Conservation (phyloP, 805 yeast species). For the Yamadazyma endophytica region DNA sequence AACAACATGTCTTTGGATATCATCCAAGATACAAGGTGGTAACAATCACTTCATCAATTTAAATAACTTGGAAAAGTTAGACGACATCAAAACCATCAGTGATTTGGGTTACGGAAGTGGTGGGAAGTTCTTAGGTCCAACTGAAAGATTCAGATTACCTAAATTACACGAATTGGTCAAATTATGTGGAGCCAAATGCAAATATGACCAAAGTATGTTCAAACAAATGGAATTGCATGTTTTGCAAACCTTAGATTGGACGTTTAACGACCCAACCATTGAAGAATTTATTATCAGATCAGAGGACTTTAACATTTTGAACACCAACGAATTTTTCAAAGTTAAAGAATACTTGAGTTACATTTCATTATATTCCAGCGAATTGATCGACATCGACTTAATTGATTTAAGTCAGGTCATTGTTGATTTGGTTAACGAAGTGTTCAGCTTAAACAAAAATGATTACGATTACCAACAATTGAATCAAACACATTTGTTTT, state of each 20-base stretch:
- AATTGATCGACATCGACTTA: constrained; percentile 33
- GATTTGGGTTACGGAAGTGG: constrained; percentile 47
- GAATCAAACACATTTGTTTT: constrained; percentile 9
- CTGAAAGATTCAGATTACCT: constrained; percentile 72
- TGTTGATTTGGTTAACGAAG: constrained; percentile 28
- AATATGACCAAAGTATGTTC: constrained; percentile 43
- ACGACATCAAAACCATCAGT: constrained; percentile 25
- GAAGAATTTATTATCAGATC: constrained; percentile 32
- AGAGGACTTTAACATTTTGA: constrained; percentile 30
- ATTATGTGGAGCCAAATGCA: constrained; percentile 61
- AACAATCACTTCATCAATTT: constrained; percentile 61
- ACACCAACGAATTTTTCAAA: constrained; percentile 33
- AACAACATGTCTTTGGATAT: constrained; percentile 89
- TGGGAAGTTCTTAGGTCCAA: constrained; percentile 63
- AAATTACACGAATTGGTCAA: constrained; percentile 66
- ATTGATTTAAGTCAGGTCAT: constrained; percentile 27
- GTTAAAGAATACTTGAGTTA: constrained; percentile 50
- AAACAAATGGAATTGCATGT: constrained; percentile 62
- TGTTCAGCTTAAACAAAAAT: constrained; percentile 16
- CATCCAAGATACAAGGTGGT: constrained; percentile 80
- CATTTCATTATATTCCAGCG: constrained; percentile 43
- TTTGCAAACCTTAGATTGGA: constrained; percentile 54
- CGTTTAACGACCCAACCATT: constrained; percentile 55
- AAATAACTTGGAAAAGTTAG: constrained; percentile 17
- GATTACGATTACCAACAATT: constrained; percentile 22